Evolutionary conservation across 148 eudicot genomes (phyloP).

Genomic region (Silene conica): DNA sequence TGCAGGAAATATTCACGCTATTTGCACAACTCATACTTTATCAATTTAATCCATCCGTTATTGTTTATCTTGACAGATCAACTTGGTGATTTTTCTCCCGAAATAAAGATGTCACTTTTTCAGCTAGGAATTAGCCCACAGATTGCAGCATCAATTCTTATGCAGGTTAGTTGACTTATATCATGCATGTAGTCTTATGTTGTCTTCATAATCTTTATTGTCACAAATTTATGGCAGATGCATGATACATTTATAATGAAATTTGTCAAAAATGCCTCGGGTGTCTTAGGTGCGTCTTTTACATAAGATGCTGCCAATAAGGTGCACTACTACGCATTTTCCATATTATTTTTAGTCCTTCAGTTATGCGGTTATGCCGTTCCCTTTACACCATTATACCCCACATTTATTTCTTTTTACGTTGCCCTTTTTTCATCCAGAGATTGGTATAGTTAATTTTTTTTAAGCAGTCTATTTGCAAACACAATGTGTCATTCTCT

Average conservation of each 20-base stretch:
- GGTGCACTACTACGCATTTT: too few relatives aligned
- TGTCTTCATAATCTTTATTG: not conserved
- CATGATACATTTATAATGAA: not conserved
- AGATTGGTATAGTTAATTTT: not conserved
- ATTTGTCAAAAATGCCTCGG: not conserved
- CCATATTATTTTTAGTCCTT: too few relatives aligned
- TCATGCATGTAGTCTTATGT: too few relatives aligned
- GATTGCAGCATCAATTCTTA: slow-evolving; percentile 87
- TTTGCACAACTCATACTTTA: not conserved
- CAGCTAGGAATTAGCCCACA: slow-evolving; percentile 99
- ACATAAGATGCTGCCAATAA: too few relatives aligned
- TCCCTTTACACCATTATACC: not conserved
- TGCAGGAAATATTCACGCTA: not conserved
- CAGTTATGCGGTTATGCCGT: not conserved
- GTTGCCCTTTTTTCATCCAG: not conserved
- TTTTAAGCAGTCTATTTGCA: too few relatives aligned
- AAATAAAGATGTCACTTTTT: slow-evolving; percentile 90
- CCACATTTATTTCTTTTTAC: not conserved
- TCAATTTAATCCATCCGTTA: not conserved
- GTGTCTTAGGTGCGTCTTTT: too few relatives aligned
- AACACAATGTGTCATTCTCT: too few relatives aligned
- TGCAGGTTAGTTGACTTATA: slow-evolving; percentile 82
- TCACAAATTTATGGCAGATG: not conserved
- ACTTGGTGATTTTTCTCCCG: slow-evolving; percentile 74
- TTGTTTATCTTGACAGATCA: slow-evolving; percentile 50